Conservation (phyloP, 495 filamentous ascomycete genomes). For the Daldinia concentrica region DNA sequence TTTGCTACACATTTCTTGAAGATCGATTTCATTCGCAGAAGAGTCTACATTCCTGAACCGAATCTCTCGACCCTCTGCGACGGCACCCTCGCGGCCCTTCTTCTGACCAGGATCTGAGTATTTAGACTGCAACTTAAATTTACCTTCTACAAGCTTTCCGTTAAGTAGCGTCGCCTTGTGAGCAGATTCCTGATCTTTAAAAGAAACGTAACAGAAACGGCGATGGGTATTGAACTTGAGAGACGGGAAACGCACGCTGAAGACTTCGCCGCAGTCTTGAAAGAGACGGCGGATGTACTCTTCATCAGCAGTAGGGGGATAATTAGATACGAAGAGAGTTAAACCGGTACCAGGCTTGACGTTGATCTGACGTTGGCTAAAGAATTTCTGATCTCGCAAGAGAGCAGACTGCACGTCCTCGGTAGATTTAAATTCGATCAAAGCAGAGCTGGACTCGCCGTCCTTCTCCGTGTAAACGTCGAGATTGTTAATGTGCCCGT, state of each 20-base stretch:
- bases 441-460: constrained; percentile 68
- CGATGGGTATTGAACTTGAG: constrained; percentile 87
- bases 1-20: constrained; percentile 73
- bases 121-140: constrained; percentile 74
- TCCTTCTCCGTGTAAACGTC: constrained; percentile 68
- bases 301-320: constrained; percentile 86
- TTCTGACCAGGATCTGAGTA: constrained; percentile 83
- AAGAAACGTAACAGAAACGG: constrained; percentile 94
- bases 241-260: constrained; percentile 88
- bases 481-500: constrained; percentile 81
- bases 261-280: constrained; percentile 77
- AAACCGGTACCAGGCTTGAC: constrained; percentile 76
- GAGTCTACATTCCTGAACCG: constrained; percentile 79
- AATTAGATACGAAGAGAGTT: constrained; percentile 92
- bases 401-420: constrained; percentile 85
- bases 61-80: constrained; percentile 87
- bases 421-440: constrained; percentile 83
- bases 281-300: constrained; percentile 80
- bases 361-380: constrained; percentile 74
- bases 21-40: constrained; percentile 69
- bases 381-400: constrained; percentile 77
- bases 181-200: constrained; percentile 70
- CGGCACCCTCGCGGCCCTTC: constrained; percentile 81
- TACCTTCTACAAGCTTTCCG: constrained; percentile 69
- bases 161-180: constrained; percentile 74